Evolutionary conservation across 108 stramenopile species (phyloP), one percentile per base, ranked within the genome.

Genomic region (Cyclostephanos tholiformis): DNA sequence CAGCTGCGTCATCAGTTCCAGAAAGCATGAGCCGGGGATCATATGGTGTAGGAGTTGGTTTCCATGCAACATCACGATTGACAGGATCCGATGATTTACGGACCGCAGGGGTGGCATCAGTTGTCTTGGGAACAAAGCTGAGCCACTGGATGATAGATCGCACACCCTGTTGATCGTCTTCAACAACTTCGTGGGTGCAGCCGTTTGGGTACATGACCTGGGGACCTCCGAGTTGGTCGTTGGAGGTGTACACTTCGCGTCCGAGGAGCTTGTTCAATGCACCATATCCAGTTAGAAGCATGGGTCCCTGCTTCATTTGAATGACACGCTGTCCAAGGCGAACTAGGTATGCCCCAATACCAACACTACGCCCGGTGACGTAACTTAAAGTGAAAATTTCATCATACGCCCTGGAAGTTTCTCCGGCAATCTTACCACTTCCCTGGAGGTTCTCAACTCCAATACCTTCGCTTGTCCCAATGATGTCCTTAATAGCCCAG

Each of bases 141-240:
- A 99, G 76, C 98, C 98, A 99, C 63, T 93, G 84, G 63, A 98
- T 77, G 59, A 97, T 90, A 39, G 86, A 79, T 23, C 85, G 86
- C 70, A 97, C 88, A 65, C 97, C 97, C 57, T 95, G 88, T 74
- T 97, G 93, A 76, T 99, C 97, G 72, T 98, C 89, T 4, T 92
- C 86, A 11, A 97, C 98, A 71, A 91, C 84, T 56, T 95, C 86
- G 69, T 99, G 98, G 19, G 95, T 75, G 46, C 97, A 94, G 74
- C 98, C 98, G 72, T 99, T 99, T 60, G 98, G 98, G 81, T 76
- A 76, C 98, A 99, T 99, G 77, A 99, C 90, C 82, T 98, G 96
- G 17, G 97, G 98, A 58, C 98, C 98, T 62, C 98, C 98, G 61
- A 99, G 96, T 82, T 98, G 98, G 72, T 99, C 97, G 58, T 99